phyloP scores from a whole-genome alignment of 2,329 filamentous ascomycete species.

The Aspergillus proliferans region DNA sequence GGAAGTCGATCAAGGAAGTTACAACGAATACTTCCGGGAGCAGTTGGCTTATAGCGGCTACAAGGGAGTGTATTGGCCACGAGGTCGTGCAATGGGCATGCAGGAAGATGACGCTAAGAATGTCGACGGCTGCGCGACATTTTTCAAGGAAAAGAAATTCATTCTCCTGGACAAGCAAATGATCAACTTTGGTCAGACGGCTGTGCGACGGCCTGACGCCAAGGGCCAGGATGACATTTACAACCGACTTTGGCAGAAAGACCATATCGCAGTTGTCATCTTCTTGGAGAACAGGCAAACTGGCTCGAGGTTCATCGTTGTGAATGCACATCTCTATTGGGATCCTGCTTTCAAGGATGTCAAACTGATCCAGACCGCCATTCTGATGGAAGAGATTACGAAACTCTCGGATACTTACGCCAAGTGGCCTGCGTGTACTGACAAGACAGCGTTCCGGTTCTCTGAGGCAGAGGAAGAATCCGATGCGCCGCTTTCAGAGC shows the following conservation, averaged over 20 bases:
- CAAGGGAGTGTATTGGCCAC: slow-evolving; percentile 89
- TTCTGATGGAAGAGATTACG: slow-evolving; percentile 85
- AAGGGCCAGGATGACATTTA: slow-evolving; percentile 97
- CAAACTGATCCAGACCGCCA: slow-evolving; percentile 92
- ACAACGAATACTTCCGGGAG: slow-evolving; percentile 85
- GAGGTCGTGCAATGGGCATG: slow-evolving; percentile 87
- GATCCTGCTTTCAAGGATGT: slow-evolving; percentile 86
- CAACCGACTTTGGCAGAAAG: slow-evolving; percentile 96
- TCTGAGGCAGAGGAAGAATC: slow-evolving; percentile 45
- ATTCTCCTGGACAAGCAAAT: slow-evolving; percentile 90
- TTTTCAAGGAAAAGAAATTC: slow-evolving; percentile 93
- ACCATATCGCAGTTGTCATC: slow-evolving; percentile 87
- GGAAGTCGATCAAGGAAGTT: slow-evolving; percentile 86
- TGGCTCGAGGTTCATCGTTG: slow-evolving; percentile 84
- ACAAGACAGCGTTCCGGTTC: slow-evolving; percentile 58
- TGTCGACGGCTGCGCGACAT: slow-evolving; percentile 96
- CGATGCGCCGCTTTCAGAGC: slow-evolving; percentile 47
- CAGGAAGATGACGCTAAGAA: slow-evolving; percentile 75
- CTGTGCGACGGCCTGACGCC: slow-evolving; percentile 92
- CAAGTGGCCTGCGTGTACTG: slow-evolving; percentile 69
- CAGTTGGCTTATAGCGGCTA: slow-evolving; percentile 81
- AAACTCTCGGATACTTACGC: slow-evolving; percentile 82
- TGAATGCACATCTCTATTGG: slow-evolving; percentile 94
- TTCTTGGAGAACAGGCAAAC: slow-evolving; percentile 90
- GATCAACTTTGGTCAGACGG: slow-evolving; percentile 84